phyloP scores from a whole-genome alignment of 805 yeast genomes.

The Ogataea parapolymorpha region DNA sequence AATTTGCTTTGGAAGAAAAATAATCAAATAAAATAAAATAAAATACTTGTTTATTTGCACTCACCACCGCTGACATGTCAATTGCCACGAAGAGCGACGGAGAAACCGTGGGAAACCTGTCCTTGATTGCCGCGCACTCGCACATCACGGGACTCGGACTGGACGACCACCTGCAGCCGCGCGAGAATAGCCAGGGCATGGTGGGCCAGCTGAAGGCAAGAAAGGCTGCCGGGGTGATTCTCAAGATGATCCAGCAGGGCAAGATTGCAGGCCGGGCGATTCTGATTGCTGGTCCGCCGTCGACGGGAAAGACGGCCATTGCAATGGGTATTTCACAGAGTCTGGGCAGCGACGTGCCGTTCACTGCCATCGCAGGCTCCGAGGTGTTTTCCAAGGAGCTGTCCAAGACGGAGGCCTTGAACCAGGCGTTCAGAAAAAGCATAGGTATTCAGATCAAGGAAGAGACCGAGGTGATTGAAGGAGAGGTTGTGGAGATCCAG shows the following conservation, averaged over 20 bases:
- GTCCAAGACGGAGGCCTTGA: constrained; percentile 91
- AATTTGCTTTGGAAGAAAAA: constrained; percentile 8
- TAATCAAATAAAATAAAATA: too few relatives aligned
- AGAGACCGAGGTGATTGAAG: constrained; percentile 96
- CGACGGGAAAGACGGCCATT: constrained; percentile 96
- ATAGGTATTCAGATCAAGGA: constrained; percentile 95
- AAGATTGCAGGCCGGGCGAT: constrained; percentile 96
- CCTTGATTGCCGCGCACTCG: constrained; percentile 78
- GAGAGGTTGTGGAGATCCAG: constrained; percentile 95
- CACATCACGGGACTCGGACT: constrained; percentile 94
- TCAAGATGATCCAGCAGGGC: constrained; percentile 87
- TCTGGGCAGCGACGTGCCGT: constrained; percentile 95
- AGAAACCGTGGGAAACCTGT: constrained; percentile 19
- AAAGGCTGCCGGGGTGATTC: constrained; percentile 93
- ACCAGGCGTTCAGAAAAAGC: constrained; percentile 95
- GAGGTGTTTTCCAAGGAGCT: constrained; percentile 96
- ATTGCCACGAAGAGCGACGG: constrained; percentile 21
- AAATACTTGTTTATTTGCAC: constrained; percentile 3
- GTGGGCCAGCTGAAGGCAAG: constrained; percentile 75
- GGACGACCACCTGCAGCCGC: constrained; percentile 85
- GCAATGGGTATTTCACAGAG: constrained; percentile 96
- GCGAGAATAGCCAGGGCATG: constrained; percentile 82
- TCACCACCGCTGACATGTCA: constrained; percentile 14
- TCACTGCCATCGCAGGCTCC: constrained; percentile 94
- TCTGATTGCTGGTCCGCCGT: constrained; percentile 94